Base-by-base conservation (phyloP, 2,329 filamentous ascomycete genomes). In the Aspergillus intermedius region DNA sequence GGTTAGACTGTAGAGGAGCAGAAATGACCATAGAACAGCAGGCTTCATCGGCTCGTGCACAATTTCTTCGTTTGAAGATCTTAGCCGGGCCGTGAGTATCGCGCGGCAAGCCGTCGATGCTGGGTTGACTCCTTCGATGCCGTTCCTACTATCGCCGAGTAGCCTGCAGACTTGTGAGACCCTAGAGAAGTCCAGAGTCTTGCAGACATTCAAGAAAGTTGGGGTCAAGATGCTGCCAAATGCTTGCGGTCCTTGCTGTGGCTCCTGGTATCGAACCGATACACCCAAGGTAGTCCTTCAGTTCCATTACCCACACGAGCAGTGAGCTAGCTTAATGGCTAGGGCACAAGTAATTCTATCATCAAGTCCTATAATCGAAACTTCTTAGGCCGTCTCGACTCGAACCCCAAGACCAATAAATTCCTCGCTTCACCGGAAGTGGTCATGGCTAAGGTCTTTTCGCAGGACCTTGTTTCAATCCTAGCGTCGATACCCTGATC, bases 341-440 rank as follows among this genome's bases (percentile, higher is more conserved):
- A 28, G 25, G 25, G 25, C 25, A 28, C 7, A 4, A 28, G 25
- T 3, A 98, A 98, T 84, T 94, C 90, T 5, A 98, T 98, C 71
- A 79, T 98, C 69, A 96, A 91, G 42, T 97, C 93, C 23, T 98
- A 96, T 85, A 98, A 98, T 86, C 90, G 93, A 74, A 97, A 98
- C 84, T 97, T 98, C 79, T 97, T 91, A 53, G 91, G 91, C 59
- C 89, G 93, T 69, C 97, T 97, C 73, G 91, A 95, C 61, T 90
- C 88, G 59, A 97, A 95, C 80, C 90, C 90, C 37, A 88, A 89
- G 48, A 95, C 91, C 45, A 90, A 95, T 78, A 88, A 88, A 50
- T 95, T 95, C 72, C 90, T 95, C 59, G 86, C 90, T 56, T 95
- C 89, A 5, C 90, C 90, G 48, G 90, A 95, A 68, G 77, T 95